Percentiles rank a stretch among this genome's conserved stretches.
phyloP scores from a whole-genome alignment of 1,284 basidiomycete genomes.

The Ustilago cynodontis region DNA sequence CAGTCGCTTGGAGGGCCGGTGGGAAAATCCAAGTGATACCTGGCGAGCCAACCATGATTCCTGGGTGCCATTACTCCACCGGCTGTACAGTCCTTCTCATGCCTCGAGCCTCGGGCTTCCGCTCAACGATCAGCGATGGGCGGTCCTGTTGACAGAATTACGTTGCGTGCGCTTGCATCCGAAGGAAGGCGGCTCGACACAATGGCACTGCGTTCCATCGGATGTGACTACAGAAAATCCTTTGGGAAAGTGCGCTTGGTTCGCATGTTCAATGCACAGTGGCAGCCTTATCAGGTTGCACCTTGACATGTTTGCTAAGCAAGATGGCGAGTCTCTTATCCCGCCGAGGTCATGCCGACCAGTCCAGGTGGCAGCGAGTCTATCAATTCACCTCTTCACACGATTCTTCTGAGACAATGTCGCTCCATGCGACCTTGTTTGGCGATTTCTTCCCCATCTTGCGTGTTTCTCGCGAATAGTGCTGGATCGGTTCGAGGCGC shows the following conservation, averaged over 20 bases:
- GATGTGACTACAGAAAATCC: neutral
- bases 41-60: neutral
- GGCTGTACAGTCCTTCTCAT: conserved; percentile 1
- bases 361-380: neutral
- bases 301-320: conserved; percentile 1
- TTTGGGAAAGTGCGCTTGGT: no score
- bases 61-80: conserved; percentile 1
- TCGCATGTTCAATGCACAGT: neutral
- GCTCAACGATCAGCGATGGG: neutral
- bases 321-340: conserved; percentile 1
- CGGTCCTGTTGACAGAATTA: neutral
- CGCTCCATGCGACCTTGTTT: neutral
- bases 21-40: conserved; percentile 2
- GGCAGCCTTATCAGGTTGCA: neutral
- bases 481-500: neutral
- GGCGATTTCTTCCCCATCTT: no score
- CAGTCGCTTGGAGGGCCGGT: neutral
- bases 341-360: conserved; percentile 3
- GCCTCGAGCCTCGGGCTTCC: conserved; percentile 2
- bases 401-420: neutral
- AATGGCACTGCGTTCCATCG: neutral
- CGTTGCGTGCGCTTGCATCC: neutral
- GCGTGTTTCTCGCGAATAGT: no score
- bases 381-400: neutral
- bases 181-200: neutral